phyloP scores from a whole-genome alignment of 768 basidiomycete genomes.

The Phanerochaete sordida region DNA sequence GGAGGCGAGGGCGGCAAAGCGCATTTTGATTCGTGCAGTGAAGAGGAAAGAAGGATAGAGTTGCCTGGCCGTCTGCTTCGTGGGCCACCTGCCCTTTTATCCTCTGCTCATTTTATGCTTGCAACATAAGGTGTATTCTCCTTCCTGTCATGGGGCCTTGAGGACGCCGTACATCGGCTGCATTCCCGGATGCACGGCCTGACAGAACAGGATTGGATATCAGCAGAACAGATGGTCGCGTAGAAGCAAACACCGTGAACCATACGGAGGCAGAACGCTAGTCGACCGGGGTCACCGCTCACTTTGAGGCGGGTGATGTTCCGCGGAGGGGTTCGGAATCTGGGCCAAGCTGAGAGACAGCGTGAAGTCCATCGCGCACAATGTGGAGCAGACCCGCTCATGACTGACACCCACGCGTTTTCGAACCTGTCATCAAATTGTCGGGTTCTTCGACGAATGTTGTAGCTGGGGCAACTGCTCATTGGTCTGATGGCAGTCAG shows the following conservation, averaged over 20 bases:
- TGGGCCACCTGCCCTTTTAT: conserved; percentile 1
- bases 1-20: not conserved
- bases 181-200: not conserved
- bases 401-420: not conserved
- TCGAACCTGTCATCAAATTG: not conserved
- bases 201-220: not conserved
- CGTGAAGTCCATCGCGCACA: not conserved
- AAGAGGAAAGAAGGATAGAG: not conserved
- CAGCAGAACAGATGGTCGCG: not conserved
- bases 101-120: conserved; percentile 1
- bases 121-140: not conserved
- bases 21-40: conserved; percentile 2
- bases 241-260: not conserved
- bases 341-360: not conserved
- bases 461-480: not conserved
- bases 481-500: not conserved
- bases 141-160: not conserved
- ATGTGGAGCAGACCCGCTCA: not conserved
- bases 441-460: not conserved
- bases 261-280: not conserved
- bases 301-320: not conserved
- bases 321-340: not conserved
- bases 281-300: not conserved
- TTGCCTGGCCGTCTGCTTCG: not conserved
- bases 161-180: not conserved